phyloP scores from a whole-genome alignment of 2,329 filamentous ascomycete species.

The Penicillium freii region DNA sequence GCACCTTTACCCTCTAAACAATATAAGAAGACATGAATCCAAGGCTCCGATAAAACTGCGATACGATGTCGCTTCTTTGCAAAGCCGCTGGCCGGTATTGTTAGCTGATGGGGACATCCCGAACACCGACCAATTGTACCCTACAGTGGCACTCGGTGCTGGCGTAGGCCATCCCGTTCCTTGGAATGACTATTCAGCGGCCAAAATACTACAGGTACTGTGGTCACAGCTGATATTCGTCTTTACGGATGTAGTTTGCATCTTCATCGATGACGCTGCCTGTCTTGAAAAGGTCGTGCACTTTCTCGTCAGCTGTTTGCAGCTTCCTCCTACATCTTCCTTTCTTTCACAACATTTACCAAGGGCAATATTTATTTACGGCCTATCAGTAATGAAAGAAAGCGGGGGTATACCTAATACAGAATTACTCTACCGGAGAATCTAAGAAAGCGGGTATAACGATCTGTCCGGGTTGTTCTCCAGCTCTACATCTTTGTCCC shows the following conservation, averaged over 20 bases:
- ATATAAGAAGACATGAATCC: conserved; percentile 14
- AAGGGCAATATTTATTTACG: conserved; percentile 4
- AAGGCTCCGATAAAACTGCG: conserved; percentile 3
- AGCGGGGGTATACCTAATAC: background rate
- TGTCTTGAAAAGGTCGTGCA: conserved; percentile 5
- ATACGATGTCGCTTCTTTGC: conserved; percentile 6
- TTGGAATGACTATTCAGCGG: conserved; percentile 2
- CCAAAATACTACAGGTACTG: background rate
- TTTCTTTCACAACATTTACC: background rate
- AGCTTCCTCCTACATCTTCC: conserved; percentile 1
- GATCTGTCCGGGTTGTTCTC: background rate
- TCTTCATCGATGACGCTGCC: conserved; percentile 19
- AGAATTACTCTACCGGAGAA: background rate
- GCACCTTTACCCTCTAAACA: conserved; percentile 11
- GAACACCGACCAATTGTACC: background rate
- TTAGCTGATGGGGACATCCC: conserved; percentile 6
- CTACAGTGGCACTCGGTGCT: background rate
- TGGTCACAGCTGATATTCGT: conserved; percentile 22
- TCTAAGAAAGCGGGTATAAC: background rate
- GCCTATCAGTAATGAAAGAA: background rate
- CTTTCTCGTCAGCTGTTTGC: conserved; percentile 8
- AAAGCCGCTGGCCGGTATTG: background rate
- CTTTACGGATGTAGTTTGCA: conserved; percentile 24
- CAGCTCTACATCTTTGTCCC: background rate
- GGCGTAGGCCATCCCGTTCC: background rate